Base-by-base conservation (phyloP, 306 rosid genomes). In the Parietaria judaica region DNA sequence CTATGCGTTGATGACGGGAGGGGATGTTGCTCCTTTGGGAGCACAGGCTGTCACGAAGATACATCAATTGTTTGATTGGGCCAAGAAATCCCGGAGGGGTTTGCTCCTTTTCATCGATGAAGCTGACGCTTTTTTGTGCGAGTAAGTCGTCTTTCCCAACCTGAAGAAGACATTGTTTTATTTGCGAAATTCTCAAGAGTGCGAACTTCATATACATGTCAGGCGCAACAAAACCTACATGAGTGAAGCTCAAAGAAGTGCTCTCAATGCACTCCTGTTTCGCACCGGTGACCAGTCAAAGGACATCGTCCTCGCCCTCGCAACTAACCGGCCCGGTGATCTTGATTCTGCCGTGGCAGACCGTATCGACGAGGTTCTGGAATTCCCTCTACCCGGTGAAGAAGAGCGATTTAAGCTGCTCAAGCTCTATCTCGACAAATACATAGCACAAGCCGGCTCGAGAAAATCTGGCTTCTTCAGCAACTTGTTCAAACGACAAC, bases 241-340 rank as follows among this genome's bases (percentile, higher is more conserved):
- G 99, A 86, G 97, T 81, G 97, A 94, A 81, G 99, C 99, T 34
- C 99, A 94, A 80, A 86, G 99, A 83, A 94, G 99, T 76, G 97
- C 97, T 16, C 86, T 94, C 34, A 94, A 94, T 62, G 99, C 99
- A 11, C 95, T 94, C 58, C 97, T 94, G 55, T 94, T 86, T 76
- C 96, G 97, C 39, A 88, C 97, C 0, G 99, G 97, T 69, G 99
- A 94, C 74, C 99, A 88, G 70, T 94, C 99, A 44, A 94, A 94
- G 69, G 99, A 94, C 78, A 88, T 94, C 58, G 99, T 88, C 48
- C 99, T 92, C 72, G 99, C 95, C 62, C 94, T 92, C 0, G 99
- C 99, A 47, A 92, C 99, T 14, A 92, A 92, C 72, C 96, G 99
- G 5, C 99, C 99, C 0, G 94, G 90, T 39, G 99, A 92, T 82